A percentile compares a stretch with the other conserved stretches of the same genome.
Conservation (phyloP, 2,329 filamentous ascomycete species). For the Corynespora cassiicola region DNA sequence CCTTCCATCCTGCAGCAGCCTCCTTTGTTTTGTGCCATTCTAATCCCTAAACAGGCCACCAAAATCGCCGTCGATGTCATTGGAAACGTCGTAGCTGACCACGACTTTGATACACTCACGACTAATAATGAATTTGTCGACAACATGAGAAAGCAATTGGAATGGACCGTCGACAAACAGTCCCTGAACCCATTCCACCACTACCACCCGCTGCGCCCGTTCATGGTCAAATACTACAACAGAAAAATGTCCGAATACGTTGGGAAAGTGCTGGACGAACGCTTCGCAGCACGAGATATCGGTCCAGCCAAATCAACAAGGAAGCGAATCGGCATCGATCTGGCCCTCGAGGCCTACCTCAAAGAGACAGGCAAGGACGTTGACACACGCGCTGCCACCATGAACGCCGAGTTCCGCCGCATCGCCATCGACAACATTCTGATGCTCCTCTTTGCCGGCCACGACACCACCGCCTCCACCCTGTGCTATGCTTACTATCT, state of each 20-base stretch:
- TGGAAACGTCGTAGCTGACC: conserved; percentile 47
- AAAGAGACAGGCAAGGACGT: conserved; percentile 36
- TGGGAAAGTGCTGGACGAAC: conserved; percentile 42
- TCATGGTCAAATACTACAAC: conserved; percentile 43
- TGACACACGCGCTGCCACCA: conserved; percentile 15
- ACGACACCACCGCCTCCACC: conserved; percentile 34
- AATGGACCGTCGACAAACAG: conserved; percentile 42
- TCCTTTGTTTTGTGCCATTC: neutral
- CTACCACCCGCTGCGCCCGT: conserved; percentile 43
- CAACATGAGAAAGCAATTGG: conserved; percentile 42
- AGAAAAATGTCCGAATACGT: conserved; percentile 47
- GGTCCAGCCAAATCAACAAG: conserved; percentile 26
- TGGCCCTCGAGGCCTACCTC: conserved; percentile 47
- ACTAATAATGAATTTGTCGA: conserved; percentile 43
- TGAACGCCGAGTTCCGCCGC: conserved; percentile 29
- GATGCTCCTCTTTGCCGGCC: conserved; percentile 21
- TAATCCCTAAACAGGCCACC: conserved; percentile 26
- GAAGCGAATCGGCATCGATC: conserved; percentile 47
- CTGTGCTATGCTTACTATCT: conserved; percentile 35
- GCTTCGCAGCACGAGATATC: conserved; percentile 38
- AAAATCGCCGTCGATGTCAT: conserved; percentile 52
- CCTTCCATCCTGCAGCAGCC: neutral
- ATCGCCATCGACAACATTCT: conserved; percentile 31
- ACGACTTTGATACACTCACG: conserved; percentile 45
- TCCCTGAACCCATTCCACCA: conserved; percentile 43